Base-by-base conservation (phyloP, 140 eudicot genomes). In the Oenanthe javanica region DNA sequence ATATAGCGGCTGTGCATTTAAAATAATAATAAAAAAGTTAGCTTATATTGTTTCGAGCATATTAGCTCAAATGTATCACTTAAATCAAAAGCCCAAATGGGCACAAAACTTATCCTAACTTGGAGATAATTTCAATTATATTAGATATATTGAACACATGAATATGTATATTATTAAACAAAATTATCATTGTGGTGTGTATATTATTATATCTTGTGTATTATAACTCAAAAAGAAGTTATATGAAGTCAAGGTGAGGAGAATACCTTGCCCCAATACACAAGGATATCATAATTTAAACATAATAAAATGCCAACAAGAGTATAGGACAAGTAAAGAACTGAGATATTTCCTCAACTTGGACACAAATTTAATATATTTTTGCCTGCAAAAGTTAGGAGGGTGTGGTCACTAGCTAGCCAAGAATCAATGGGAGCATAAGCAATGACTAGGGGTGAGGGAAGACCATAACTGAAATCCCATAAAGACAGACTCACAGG, bases 401-500 rank as follows among this genome's bases (percentile, higher is more conserved):
- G 76, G 25, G 14, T 0, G 5, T 13, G 47, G 47, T 38, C 76
- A 12, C 46, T 6, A 5, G 23, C 46, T 15, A 1, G n/a, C 31
- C 6, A 21, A 70, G 49, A 70, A 38, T 14, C n/a, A 3, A 71
- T 13, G 14, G 23, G 18, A 72, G 16, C 50, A 72, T 6, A 38
- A 59, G 21, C 31, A 59, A 21, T n/a, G 67, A 59, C 13, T 21
- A 73, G 43, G 77, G 51, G 40, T 45, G 52, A 48, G 59, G 59
- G 36, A 75, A 75, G 59, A 75, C 11, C 61, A 23, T 6, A 75
- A 75, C 78, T 23, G 78, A 75, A 48, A 75, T 1, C 27, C 67
- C 31, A 59, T 21, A 59, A 59, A 59, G 66, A 57, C 11, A 57
- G 66, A 19, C 25, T 19, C 25, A 57, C 66, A 19, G 25, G 42